Evolutionary conservation across 2,329 filamentous ascomycete genomes (phyloP).

Genomic region (Dryadomyces sulphureus): DNA sequence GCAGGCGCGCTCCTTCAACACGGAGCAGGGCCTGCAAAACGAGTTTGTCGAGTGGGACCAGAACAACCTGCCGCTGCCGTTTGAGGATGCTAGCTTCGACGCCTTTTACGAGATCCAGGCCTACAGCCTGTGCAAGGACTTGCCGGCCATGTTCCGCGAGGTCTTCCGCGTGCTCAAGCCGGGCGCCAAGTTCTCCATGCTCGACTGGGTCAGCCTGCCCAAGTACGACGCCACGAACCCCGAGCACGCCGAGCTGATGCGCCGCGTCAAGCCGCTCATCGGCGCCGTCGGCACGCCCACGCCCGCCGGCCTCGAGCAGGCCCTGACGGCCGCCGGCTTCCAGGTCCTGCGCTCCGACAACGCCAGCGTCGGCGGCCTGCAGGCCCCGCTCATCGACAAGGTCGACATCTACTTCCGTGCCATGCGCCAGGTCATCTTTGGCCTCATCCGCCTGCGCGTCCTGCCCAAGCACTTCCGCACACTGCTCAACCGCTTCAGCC

Average conservation of each 20-base stretch:
- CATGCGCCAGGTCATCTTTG: conserved; percentile 31
- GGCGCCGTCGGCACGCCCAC: conserved; percentile 40
- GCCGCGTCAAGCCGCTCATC: conserved; percentile 38
- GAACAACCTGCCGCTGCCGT: conserved; percentile 35
- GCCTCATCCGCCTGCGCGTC: conserved; percentile 28
- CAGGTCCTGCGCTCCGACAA: conserved; percentile 31
- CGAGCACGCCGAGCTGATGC: conserved; percentile 34
- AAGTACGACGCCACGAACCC: conserved; percentile 30
- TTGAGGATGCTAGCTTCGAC: conserved; percentile 32
- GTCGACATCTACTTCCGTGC: conserved; percentile 39
- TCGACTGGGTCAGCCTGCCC: conserved; percentile 38
- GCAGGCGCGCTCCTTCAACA: conserved; percentile 29
- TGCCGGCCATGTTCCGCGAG: conserved; percentile 29
- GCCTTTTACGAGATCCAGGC: conserved; percentile 44
- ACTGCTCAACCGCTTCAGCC: conserved; percentile 35
- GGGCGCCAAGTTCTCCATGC: conserved; percentile 31
- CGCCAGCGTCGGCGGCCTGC: conserved; percentile 33
- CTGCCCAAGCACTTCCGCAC: conserved; percentile 36
- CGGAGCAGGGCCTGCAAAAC: conserved; percentile 26
- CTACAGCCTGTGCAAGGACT: conserved; percentile 36
- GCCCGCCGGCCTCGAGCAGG: conserved; percentile 28
- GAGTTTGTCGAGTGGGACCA: conserved; percentile 35
- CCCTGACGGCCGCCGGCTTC: conserved; percentile 31
- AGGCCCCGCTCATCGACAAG: conserved; percentile 37
- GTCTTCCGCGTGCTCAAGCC: conserved; percentile 34